Conservation (phyloP, 305 asterid species). For the Withania somnifera region DNA sequence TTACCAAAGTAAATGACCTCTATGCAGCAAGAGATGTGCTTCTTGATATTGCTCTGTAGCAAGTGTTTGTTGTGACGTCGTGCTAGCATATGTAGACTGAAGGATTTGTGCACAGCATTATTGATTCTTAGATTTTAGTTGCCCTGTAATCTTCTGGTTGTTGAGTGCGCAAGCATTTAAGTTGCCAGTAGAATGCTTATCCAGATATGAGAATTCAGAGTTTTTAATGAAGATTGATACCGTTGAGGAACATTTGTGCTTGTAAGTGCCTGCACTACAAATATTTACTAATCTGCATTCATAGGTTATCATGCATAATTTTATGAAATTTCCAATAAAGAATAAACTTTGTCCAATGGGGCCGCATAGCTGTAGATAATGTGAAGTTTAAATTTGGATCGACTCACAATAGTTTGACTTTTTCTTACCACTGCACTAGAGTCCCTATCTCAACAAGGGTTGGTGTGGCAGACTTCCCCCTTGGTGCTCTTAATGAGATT, state of each 20-base stretch:
- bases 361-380: not conserved
- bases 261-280: not conserved
- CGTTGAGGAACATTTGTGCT: not conserved
- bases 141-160: not conserved
- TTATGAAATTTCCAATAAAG: not conserved
- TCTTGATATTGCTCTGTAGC: conserved; percentile 58
- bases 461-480: not conserved
- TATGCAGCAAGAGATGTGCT: conserved; percentile 63
- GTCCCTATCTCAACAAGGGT: too few relatives aligned
- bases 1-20: conserved; percentile 38
- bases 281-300: not conserved
- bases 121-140: conserved; percentile 4
- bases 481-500: not conserved
- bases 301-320: not conserved
- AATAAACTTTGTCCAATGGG: not conserved
- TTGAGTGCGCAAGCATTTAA: not conserved
- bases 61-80: not conserved
- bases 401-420: too few relatives aligned
- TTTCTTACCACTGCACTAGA: too few relatives aligned
- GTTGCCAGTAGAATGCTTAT: not conserved
- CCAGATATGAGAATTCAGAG: not conserved
- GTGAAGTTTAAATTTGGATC: not conserved
- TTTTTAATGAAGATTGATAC: not conserved
- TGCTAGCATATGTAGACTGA: not conserved
- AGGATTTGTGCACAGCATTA: not conserved